phyloP scores from a whole-genome alignment of 2,329 filamentous ascomycete species.

The Colletotrichum lupini region DNA sequence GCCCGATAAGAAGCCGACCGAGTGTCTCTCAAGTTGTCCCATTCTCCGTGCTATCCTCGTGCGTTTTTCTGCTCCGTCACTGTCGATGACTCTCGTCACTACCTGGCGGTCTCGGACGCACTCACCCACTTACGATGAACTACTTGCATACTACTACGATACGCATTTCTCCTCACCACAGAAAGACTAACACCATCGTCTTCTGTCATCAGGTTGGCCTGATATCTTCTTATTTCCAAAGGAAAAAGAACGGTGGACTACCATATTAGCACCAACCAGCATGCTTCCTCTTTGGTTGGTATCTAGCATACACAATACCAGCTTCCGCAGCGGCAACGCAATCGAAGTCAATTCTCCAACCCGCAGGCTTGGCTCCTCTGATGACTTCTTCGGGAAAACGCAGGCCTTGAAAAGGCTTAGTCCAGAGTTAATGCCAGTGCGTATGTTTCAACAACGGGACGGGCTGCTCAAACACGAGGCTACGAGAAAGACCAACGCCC shows the following conservation, averaged over 20 bases:
- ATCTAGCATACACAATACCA: slow-evolving; percentile 8
- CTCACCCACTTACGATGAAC: not conserved
- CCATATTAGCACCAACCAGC: not conserved
- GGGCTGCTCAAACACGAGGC: slow-evolving; percentile 18
- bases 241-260: not conserved
- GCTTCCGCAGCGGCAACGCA: not conserved
- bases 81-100: not conserved
- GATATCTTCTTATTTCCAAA: not conserved
- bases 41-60: not conserved
- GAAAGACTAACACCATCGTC: not conserved
- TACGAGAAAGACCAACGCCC: not conserved
- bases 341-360: not conserved
- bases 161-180: not conserved
- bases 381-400: not conserved
- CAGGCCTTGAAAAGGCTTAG: not conserved
- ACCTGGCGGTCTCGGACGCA: not conserved
- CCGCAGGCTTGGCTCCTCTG: slow-evolving; percentile 14
- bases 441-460: slow-evolving; percentile 29
- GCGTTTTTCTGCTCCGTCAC: not conserved
- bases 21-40: not conserved
- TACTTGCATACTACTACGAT: not conserved
- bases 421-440: slow-evolving; percentile 8
- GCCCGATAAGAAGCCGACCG: not conserved
- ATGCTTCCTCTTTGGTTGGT: not conserved
- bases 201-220: not conserved